Conservation (phyloP, 2,329 filamentous ascomycete genomes). For the Capronia coronata region DNA sequence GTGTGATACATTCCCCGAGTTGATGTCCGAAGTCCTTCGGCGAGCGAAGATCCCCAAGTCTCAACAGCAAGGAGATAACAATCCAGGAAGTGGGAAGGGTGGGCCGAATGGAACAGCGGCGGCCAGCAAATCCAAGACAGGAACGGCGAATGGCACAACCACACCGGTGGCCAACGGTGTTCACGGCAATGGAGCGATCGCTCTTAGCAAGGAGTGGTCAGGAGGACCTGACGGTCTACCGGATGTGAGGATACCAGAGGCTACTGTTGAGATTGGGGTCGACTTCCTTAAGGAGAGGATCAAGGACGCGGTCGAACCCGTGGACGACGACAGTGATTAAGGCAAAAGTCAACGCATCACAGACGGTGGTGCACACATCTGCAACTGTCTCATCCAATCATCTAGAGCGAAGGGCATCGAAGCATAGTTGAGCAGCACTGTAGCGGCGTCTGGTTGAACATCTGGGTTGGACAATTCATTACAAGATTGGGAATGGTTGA, state of each 20-base stretch:
- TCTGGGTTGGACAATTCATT: background rate
- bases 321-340: conserved; percentile 34
- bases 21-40: conserved; percentile 49
- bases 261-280: conserved; percentile 46
- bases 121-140: conserved; percentile 6
- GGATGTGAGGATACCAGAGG: conserved; percentile 45
- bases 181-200: conserved; percentile 29
- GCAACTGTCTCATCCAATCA: background rate
- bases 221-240: conserved; percentile 34
- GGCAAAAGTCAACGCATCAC: too few relatives aligned
- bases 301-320: conserved; percentile 44
- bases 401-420: background rate
- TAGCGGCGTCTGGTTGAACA: background rate
- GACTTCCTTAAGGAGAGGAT: conserved; percentile 48
- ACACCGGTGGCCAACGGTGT: conserved; percentile 14
- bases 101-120: conserved; percentile 18
- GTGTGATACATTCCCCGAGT: conserved; percentile 51
- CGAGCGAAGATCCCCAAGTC: conserved; percentile 35
- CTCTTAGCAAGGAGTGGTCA: conserved; percentile 32
- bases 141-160: conserved; percentile 11
- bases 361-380: too few relatives aligned
- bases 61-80: conserved; percentile 14
- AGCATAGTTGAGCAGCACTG: background rate
- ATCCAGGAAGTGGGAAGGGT: conserved; percentile 25
- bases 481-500: background rate